Evolutionary conservation across 176 grass and related monocot species (phyloP).

Genomic region (Bromus sterilis): DNA sequence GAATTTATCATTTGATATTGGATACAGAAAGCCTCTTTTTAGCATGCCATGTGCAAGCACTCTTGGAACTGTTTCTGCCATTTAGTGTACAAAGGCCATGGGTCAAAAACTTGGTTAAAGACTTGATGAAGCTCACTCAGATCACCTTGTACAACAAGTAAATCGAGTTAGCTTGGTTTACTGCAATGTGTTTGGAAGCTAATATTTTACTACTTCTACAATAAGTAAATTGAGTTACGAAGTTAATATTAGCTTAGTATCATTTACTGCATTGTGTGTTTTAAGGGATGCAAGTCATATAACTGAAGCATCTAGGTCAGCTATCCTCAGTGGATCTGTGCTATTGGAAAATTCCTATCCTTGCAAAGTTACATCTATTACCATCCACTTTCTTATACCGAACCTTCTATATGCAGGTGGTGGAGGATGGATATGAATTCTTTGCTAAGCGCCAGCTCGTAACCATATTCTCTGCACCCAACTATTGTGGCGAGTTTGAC

Average conservation of each 20-base stretch:
- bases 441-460: conserved; percentile 67
- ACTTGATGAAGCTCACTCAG: neutral
- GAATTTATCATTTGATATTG: neutral
- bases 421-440: conserved; percentile 80
- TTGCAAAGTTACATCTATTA: neutral
- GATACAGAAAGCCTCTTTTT: neutral
- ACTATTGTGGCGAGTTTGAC: conserved; percentile 80
- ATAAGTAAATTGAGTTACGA: neutral
- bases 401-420: conserved; percentile 34
- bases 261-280: neutral
- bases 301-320: neutral
- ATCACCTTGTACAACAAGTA: neutral
- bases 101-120: neutral
- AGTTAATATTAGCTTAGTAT: too few relatives aligned
- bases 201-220: neutral
- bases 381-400: neutral
- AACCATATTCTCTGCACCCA: conserved; percentile 87
- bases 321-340: neutral
- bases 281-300: neutral
- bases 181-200: too few relatives aligned
- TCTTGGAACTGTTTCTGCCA: neutral
- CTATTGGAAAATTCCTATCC: neutral
- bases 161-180: neutral
- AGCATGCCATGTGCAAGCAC: neutral
- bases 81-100: neutral